Evolutionary conservation across 2,329 filamentous ascomycete species (phyloP), one percentile per base, ranked within the genome.

Genomic region (Alternaria consortialis): DNA sequence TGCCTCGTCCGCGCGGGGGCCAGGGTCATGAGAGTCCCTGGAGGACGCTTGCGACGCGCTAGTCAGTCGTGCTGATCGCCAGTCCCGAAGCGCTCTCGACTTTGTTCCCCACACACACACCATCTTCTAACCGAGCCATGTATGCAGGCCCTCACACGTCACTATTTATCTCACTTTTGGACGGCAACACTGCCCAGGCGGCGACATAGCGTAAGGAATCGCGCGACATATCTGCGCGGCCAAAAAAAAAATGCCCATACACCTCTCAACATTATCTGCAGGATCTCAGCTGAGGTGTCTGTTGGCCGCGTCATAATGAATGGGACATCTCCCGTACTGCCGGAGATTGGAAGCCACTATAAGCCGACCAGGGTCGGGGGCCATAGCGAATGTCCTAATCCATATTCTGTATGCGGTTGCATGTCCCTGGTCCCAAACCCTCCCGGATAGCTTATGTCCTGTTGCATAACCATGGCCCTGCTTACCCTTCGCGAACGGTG

Each of bases 401-500:
- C 53, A 44, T n/a, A 43, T 37, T 17, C 40, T 66, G 32, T 46
- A 40, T 62, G 60, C 62, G 62, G 62, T 39, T 62, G 62, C 63
- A 61, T 58, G 56, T 51, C 23, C 48, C 56, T 51, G 55, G 55
- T 59, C 58, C 52, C 57, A 52, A 64, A 50, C 3, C 46, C 53
- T 53, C 51, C 56, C 53, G 48, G 47, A 60, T 39, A 53, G 58
- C 56, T 54, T 64, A 51, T 56, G 58, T 53, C 43, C 58, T 48
- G 53, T 46, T 60, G 55, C 37, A 52, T 59, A 62, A 54, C 57
- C 46, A 56, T 29, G 44, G 25, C 23, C 27, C 57, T 56, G 52
- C 61, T 60, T 59, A 46, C 58, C 67, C 53, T 53, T 44, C 53
- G 37, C 55, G 64, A 72, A 68, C 69, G 69, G 69, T 72, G 67